Percentiles rank a stretch among this genome's conserved stretches.
Conservation (phyloP, 352 stramenopile genomes). For the Phytophthora crassamura region DNA sequence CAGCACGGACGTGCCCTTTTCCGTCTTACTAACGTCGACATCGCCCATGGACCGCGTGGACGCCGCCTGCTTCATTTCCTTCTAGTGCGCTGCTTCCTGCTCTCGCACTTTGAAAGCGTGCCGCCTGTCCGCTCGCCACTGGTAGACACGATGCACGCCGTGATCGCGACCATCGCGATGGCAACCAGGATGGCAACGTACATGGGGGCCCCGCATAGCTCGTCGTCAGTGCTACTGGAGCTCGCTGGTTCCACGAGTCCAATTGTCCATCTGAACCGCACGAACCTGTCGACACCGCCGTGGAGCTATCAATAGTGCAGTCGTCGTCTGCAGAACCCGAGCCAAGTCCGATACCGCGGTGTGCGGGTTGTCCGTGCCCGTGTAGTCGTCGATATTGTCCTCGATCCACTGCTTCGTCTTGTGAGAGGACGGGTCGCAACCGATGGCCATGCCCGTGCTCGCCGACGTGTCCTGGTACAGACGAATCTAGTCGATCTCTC, state of each 20-base stretch:
- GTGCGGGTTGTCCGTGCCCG: conserved; percentile 42
- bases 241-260: conserved; percentile 26
- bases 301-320: conserved; percentile 35
- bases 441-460: conserved; percentile 45
- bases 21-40: conserved; percentile 13
- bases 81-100: conserved; percentile 12
- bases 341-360: conserved; percentile 44
- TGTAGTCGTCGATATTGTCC: conserved; percentile 52
- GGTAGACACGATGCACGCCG: conserved; percentile 4
- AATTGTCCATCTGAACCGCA: conserved; percentile 35
- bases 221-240: conserved; percentile 11
- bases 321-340: conserved; percentile 55
- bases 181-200: conserved; percentile 20
- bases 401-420: conserved; percentile 57
- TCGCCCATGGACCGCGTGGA: conserved; percentile 26
- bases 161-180: conserved; percentile 10
- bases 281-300: conserved; percentile 20
- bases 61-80: conserved; percentile 24
- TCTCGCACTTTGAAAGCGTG: conserved; percentile 1
- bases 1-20: conserved; percentile 14
- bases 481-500: conserved; percentile 46
- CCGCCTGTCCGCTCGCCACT: not conserved
- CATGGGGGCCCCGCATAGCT: conserved; percentile 19
- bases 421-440: conserved; percentile 47
- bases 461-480: conserved; percentile 39